Evolutionary conservation across 2,329 filamentous ascomycete genomes (phyloP).

Genomic region (Penicillium freii): DNA sequence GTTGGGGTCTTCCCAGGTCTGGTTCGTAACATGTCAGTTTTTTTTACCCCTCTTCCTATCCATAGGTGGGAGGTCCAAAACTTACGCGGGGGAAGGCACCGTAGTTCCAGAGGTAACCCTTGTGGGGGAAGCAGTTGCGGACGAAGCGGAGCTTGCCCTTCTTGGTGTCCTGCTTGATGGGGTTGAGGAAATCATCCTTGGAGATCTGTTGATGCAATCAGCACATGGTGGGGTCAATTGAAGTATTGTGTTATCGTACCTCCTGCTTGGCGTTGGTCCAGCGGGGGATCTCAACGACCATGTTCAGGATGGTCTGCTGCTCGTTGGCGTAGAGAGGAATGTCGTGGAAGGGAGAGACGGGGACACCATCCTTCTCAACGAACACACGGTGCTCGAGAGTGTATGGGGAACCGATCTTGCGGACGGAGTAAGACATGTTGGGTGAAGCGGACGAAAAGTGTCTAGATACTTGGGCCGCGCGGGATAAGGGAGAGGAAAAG

Average conservation of each 20-base stretch:
- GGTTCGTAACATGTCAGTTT: background rate
- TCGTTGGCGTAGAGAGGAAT: conserved; percentile 96
- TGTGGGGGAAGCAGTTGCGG: conserved; percentile 99
- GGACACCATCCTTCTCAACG: conserved; percentile 95
- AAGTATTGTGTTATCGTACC: conserved; percentile 56
- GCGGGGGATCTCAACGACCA: conserved; percentile 98
- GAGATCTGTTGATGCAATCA: conserved; percentile 67
- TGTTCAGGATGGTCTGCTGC: conserved; percentile 95
- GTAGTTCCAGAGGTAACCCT: conserved; percentile 99
- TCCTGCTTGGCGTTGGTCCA: conserved; percentile 99
- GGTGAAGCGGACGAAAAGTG: conserved; percentile 46
- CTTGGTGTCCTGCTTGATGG: conserved; percentile 99
- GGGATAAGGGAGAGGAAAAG: conserved; percentile 30
- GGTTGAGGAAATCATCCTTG: conserved; percentile 97
- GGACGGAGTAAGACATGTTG: conserved; percentile 63
- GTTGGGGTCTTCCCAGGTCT: conserved; percentile 99
- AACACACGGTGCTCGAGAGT: conserved; percentile 96
- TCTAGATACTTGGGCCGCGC: conserved; percentile 47
- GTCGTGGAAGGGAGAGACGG: conserved; percentile 96
- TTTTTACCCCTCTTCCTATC: conserved; percentile 7
- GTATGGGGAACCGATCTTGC: conserved; percentile 86
- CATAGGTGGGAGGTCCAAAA: conserved; percentile 3
- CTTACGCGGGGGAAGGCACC: conserved; percentile 95
- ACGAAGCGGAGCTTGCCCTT: conserved; percentile 99
- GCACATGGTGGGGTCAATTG: conserved; percentile 10